Conservation (phyloP, 2,329 filamentous ascomycete genomes). For the Trichoderma sp. region DNA sequence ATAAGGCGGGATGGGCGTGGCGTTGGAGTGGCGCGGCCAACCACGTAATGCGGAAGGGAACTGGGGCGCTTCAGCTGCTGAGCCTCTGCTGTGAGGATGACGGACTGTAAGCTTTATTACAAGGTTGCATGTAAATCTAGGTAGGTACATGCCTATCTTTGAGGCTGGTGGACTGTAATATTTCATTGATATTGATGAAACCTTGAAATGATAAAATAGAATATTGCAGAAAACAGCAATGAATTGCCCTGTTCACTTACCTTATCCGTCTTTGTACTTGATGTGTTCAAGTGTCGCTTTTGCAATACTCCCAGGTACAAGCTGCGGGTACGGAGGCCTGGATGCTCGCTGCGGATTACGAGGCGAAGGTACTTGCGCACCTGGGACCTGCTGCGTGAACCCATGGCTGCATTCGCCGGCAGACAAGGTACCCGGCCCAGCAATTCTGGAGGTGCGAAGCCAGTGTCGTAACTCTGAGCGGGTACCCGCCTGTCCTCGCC, state of each 20-base stretch:
- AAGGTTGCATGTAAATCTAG: neutral
- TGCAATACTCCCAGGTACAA: neutral
- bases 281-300: neutral
- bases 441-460: neutral
- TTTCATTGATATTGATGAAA: neutral
- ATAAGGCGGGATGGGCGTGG: neutral
- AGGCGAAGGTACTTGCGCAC: neutral
- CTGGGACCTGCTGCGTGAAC: neutral
- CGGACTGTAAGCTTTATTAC: neutral
- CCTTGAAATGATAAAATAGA: neutral
- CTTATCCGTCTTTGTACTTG: neutral
- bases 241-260: neutral
- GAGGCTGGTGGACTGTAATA: neutral
- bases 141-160: neutral
- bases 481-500: neutral
- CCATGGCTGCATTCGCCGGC: neutral
- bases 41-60: constrained; percentile 16
- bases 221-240: neutral
- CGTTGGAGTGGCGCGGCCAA: constrained; percentile 21
- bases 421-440: neutral
- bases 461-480: neutral
- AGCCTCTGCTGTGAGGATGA: neutral
- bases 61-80: neutral
- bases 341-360: constrained; percentile 2
- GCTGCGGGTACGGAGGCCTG: neutral